Conservation (phyloP, 106 monocot species). For the Apostasia shenzhenica region DNA sequence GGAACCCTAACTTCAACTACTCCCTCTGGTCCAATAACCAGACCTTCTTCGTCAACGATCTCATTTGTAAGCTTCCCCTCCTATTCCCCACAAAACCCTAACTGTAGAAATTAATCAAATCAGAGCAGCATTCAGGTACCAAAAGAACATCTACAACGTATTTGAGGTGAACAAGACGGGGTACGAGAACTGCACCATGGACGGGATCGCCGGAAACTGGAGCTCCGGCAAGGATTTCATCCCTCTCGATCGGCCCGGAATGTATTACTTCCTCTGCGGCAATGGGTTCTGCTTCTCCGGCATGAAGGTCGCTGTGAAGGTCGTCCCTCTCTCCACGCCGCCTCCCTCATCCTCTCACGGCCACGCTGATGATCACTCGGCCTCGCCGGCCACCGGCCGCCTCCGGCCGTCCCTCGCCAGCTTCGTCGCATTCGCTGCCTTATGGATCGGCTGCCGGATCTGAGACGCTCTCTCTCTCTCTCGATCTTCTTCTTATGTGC, state of each 20-base stretch:
- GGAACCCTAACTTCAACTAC: constrained; percentile 95
- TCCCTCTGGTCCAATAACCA: constrained; percentile 81
- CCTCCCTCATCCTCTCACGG: background rate
- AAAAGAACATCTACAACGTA: constrained; percentile 79
- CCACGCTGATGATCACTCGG: background rate
- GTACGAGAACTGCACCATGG: constrained; percentile 91
- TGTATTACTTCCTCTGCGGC: constrained; percentile 87
- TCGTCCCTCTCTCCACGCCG: constrained; percentile 37
- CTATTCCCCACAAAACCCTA: background rate
- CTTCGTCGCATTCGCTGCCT: background rate
- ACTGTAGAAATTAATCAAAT: background rate
- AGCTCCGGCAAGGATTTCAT: constrained; percentile 97
- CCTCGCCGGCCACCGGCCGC: background rate
- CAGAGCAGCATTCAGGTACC: constrained; percentile 79
- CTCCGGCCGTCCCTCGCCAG: background rate
- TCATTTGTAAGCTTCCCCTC: constrained; percentile 50
- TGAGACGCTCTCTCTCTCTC: background rate
- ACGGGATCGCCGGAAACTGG: constrained; percentile 77
- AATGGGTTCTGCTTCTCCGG: constrained; percentile 60
- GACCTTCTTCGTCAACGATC: constrained; percentile 78
- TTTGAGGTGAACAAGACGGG: constrained; percentile 94
- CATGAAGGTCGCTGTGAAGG: constrained; percentile 73
- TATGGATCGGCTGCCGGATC: background rate
- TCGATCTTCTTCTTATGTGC: background rate
- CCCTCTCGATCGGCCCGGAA: constrained; percentile 35